These are phyloP conservation scores for Hymenoscyphus scutula DNA, from an alignment of 2,329 filamentous ascomycete species.

Conservation along the genomic window DNA sequence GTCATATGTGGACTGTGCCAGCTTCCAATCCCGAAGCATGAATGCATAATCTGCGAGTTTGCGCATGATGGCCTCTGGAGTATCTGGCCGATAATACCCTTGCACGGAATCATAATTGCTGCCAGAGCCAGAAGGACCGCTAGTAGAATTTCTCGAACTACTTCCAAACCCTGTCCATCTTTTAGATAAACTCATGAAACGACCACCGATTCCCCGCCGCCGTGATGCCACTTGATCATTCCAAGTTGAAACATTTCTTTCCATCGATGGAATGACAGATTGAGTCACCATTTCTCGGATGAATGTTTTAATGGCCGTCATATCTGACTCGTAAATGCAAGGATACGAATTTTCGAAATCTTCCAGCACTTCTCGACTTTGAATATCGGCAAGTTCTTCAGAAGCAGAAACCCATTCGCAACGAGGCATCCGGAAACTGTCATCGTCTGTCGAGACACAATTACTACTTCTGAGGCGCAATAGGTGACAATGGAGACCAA, in stretches of 20 bases:
- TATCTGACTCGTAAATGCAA: conserved; percentile 90
- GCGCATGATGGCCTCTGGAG: conserved; percentile 86
- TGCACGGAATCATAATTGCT: conserved; percentile 75
- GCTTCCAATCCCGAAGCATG: conserved; percentile 94
- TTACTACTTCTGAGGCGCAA: conserved; percentile 80
- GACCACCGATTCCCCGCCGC: conserved; percentile 80
- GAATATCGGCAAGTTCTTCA: conserved; percentile 78
- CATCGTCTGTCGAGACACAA: conserved; percentile 86
- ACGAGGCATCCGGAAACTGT: conserved; percentile 75
- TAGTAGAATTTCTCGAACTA: conserved; percentile 37
- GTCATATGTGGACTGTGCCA: conserved; percentile 90
- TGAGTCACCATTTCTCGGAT: conserved; percentile 94
- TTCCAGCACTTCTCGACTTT: conserved; percentile 64
- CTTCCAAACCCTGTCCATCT: conserved; percentile 82
- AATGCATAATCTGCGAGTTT: conserved; percentile 94
- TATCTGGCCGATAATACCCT: conserved; percentile 81
- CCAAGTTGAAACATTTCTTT: conserved; percentile 86
- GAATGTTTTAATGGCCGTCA: conserved; percentile 81
- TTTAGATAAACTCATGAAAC: conserved; percentile 92
- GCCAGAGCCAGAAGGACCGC: conserved; percentile 45
- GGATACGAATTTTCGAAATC: conserved; percentile 69
- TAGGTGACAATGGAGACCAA: conserved; percentile 92
- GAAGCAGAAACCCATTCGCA: conserved; percentile 87
- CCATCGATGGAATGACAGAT: conserved; percentile 94
- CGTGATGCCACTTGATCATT: conserved; percentile 96